Evolutionary conservation across 2,329 filamentous ascomycete genomes (phyloP).

Genomic region (Coniella vitis): DNA sequence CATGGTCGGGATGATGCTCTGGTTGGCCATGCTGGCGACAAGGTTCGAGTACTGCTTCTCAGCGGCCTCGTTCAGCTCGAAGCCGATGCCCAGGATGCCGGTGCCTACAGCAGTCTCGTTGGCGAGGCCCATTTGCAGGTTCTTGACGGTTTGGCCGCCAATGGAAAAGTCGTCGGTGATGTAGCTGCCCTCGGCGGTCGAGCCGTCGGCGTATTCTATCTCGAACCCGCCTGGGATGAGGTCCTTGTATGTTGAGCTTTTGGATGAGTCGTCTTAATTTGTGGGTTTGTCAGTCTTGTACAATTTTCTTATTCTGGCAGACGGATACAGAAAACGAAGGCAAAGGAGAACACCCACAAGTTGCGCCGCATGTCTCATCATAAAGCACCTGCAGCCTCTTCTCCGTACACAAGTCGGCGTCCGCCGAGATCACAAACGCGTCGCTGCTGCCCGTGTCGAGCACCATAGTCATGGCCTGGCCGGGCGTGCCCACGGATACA

Average conservation of each 20-base stretch:
- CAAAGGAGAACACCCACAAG: conserved; percentile 30
- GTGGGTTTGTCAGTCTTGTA: not conserved
- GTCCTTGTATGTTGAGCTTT: conserved; percentile 42
- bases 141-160: conserved; percentile 39
- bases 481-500: conserved; percentile 52
- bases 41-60: conserved; percentile 46
- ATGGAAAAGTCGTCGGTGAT: conserved; percentile 50
- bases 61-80: conserved; percentile 43
- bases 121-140: conserved; percentile 51
- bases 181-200: conserved; percentile 49
- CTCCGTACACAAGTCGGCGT: conserved; percentile 34
- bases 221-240: conserved; percentile 41
- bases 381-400: conserved; percentile 26
- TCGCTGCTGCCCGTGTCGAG: conserved; percentile 60
- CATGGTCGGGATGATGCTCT: conserved; percentile 54
- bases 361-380: conserved; percentile 30
- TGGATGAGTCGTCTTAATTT: conserved; percentile 30
- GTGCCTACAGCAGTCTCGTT: conserved; percentile 39
- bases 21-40: conserved; percentile 54
- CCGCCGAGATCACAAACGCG: conserved; percentile 45
- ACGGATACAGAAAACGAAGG: not conserved
- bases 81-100: conserved; percentile 55
- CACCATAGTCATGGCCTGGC: conserved; percentile 46
- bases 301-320: not conserved
- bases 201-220: conserved; percentile 55